A percentile compares a stretch with the other conserved stretches of the same genome.
Conservation (phyloP, 176 grass and related monocot genomes). For the Oryza brachyantha region DNA sequence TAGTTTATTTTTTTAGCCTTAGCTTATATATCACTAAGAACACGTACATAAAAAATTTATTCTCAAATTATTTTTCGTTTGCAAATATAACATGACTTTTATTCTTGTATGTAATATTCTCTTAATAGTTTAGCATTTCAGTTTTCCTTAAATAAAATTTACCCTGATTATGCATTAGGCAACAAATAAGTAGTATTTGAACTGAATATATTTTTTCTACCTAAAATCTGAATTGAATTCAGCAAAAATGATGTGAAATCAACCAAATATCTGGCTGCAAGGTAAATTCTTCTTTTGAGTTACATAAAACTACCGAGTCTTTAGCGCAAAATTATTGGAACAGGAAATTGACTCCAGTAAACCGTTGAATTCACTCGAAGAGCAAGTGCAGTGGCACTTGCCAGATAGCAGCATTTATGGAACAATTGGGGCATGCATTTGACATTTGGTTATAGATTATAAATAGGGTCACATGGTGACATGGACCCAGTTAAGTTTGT, state of each 20-base stretch:
- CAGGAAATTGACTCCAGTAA: too few relatives aligned
- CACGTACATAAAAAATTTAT: too few relatives aligned
- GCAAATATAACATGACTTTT: neutral
- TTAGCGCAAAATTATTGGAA: neutral
- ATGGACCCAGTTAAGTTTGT: too few relatives aligned
- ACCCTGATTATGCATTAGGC: neutral
- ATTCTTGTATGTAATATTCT: neutral
- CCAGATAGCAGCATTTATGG: neutral
- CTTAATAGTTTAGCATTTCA: neutral
- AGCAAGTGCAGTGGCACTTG: neutral
- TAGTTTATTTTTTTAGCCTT: too few relatives aligned
- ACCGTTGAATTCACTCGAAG: neutral
- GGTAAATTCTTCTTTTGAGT: neutral
- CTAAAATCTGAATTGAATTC: neutral
- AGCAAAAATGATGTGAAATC: neutral
- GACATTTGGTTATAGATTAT: neutral
- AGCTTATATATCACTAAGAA: too few relatives aligned
- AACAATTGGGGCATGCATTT: neutral
- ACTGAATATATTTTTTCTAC: neutral
- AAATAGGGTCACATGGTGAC: too few relatives aligned
- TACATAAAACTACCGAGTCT: neutral
- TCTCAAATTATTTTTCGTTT: too few relatives aligned
- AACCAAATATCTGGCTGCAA: neutral
- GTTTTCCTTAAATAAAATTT: neutral
- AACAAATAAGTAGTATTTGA: neutral